Base-by-base conservation (phyloP, 192 early-diverging fungal genomes). In the Umbelopsis vinacea region DNA sequence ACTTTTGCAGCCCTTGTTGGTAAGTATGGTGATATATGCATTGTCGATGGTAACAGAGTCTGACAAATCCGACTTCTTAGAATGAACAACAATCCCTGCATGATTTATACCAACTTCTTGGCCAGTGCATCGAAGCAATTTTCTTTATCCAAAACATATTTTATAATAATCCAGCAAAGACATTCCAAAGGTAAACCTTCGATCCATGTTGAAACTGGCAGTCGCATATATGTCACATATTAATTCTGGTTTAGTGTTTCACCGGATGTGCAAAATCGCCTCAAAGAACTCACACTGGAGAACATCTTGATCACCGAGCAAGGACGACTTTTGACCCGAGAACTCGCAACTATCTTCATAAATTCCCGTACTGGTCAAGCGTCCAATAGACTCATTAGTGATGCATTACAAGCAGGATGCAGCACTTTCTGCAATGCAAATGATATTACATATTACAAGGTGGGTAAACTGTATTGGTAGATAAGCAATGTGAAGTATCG, bases 371-470 rank as follows among this genome's bases (percentile, higher is more conserved):
- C 57, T 37, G 19, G 26, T 14, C 57, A 63, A 63, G 26, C 57
- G 0, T 63, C 57, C 17, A 38, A 26, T 17, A 63, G 57, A 63
- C 57, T 63, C n/a, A 63, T 79, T 10, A 71, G 50, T 47, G 35
- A 54, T 57, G 22, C 24, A 6, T 50, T 79, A 3, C 69, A 68
- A 23, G n/a, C 37, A 43, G 52, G 47, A 48, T 68, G 73, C 29
- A 38, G 50, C 23, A 57, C 71, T 17, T 71, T 74, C 17, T 74
- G 74, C 26, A 37, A 35, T 33, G 26, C 37, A 52, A 68, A 66
- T 8, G 77, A 79, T 35, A 52, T 79, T 45, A 24, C 15, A 17
- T 79, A 71, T 29, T 79, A 74, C 35, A 71, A 79, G 72, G 76
- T 73, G 70, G 12, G 69, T 45, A 29, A 23, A 14, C 8, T 11